Percentiles rank a stretch among this genome's conserved stretches.
Conservation (phyloP, 768 basidiomycete genomes). For the Amanita exitialis region DNA sequence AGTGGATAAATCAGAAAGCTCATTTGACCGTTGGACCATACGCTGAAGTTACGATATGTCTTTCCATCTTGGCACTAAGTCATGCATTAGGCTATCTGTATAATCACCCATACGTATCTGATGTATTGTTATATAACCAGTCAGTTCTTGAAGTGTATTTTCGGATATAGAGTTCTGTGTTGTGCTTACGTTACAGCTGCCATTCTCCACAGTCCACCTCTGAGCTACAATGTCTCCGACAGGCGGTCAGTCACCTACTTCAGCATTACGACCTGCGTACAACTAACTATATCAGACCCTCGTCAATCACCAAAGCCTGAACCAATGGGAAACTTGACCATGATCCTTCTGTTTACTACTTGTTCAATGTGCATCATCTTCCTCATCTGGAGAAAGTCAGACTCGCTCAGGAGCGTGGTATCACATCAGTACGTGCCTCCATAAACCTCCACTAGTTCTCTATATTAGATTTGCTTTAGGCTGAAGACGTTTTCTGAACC, state of each 20-base stretch:
- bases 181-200: neutral
- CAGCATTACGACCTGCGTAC: neutral
- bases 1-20: conserved; percentile 25
- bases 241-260: conserved; percentile 4
- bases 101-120: neutral
- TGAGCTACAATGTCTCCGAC: conserved; percentile 1
- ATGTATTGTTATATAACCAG: neutral
- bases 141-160: neutral
- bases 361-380: conserved; percentile 50
- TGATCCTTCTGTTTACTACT: conserved; percentile 47
- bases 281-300: conserved; percentile 34
- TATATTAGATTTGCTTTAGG: conserved; percentile 20
- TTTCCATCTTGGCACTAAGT: neutral
- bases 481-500: conserved; percentile 42
- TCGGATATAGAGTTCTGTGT: too few species aligned
- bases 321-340: conserved; percentile 46
- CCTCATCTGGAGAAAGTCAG: conserved; percentile 53
- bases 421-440: conserved; percentile 43
- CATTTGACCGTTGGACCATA: conserved; percentile 36
- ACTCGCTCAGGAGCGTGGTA: conserved; percentile 44
- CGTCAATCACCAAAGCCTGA: conserved; percentile 49
- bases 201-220: neutral
- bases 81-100: neutral
- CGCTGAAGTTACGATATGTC: conserved; percentile 22
- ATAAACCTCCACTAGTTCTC: neutral